These are phyloP conservation scores for Peziza echinospora DNA, from an alignment of 495 filamentous ascomycete genomes.

Conservation along the genomic window DNA sequence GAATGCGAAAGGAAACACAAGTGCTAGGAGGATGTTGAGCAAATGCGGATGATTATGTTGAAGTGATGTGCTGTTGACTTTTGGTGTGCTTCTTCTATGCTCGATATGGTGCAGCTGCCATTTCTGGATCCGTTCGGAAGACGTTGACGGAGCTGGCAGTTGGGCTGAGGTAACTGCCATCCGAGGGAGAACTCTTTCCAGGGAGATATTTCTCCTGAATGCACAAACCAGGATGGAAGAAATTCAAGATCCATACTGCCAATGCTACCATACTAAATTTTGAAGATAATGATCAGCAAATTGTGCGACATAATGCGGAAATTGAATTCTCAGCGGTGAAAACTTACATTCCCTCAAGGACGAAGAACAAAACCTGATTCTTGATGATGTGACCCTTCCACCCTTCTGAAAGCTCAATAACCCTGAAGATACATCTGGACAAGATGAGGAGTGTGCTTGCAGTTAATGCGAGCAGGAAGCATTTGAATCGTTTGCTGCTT, in stretches of 20 bases:
- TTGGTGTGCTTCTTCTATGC: no score
- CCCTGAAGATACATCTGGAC: constrained; percentile 39
- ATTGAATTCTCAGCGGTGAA: constrained; percentile 29
- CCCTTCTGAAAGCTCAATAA: constrained; percentile 43
- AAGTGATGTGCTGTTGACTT: no score
- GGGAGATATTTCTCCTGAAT: constrained; percentile 22
- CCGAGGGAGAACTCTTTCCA: no score
- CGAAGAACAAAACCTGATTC: constrained; percentile 41
- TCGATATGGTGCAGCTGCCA: no score
- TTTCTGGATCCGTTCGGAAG: no score
- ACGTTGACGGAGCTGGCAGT: no score
- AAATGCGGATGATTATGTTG: no score
- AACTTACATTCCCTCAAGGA: constrained; percentile 54
- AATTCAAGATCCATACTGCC: constrained; percentile 33
- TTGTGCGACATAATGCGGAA: background rate
- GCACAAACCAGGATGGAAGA: constrained; percentile 37
- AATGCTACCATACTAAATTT: constrained; percentile 37
- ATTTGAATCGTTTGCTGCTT: constrained; percentile 19
- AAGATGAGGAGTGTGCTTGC: constrained; percentile 37
- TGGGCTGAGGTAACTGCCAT: no score
- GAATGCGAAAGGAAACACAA: no score
- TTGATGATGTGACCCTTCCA: constrained; percentile 35
- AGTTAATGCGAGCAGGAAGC: constrained; percentile 23
- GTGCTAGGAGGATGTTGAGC: no score
- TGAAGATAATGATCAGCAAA: background rate